These are phyloP conservation scores for Isabelozyma rhagii DNA, from an alignment of 805 yeast genomes.

Conservation along the genomic window DNA sequence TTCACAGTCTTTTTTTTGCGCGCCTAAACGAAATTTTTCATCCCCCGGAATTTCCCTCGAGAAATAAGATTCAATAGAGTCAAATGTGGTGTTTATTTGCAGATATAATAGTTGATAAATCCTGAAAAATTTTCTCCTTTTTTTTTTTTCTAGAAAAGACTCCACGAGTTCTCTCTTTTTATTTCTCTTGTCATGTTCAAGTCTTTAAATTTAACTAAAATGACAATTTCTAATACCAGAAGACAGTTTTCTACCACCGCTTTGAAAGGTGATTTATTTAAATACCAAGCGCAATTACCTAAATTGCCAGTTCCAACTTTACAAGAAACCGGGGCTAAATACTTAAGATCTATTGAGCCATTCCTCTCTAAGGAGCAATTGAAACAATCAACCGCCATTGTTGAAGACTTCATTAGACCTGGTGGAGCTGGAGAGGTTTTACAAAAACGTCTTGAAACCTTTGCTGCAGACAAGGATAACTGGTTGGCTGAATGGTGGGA, in stretches of 20 bases:
- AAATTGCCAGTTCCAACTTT: slow-evolving; percentile 84
- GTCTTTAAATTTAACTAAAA: slow-evolving; percentile 5
- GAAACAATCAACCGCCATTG: slow-evolving; percentile 48
- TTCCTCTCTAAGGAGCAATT: slow-evolving; percentile 51
- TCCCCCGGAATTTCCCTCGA: neutral
- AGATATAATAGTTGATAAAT: neutral
- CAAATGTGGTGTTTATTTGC: neutral
- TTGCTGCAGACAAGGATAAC: slow-evolving; percentile 65
- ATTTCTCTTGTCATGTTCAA: slow-evolving; percentile 5
- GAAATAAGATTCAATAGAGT: neutral
- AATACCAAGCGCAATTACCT: slow-evolving; percentile 73
- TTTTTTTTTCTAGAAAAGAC: neutral
- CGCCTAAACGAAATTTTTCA: neutral
- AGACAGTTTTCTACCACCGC: slow-evolving; percentile 24
- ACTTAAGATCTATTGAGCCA: slow-evolving; percentile 73
- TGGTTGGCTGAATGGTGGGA: slow-evolving; percentile 96
- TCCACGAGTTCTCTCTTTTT: neutral
- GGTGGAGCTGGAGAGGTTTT: slow-evolving; percentile 65
- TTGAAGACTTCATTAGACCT: slow-evolving; percentile 60
- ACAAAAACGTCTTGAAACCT: slow-evolving; percentile 60
- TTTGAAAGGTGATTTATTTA: slow-evolving; percentile 63
- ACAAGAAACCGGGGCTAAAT: slow-evolving; percentile 63
- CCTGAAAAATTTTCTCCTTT: neutral
- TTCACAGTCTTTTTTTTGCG: neutral
- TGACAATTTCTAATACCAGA: slow-evolving; percentile 8